Conservation (phyloP, 331 rosid genomes). For the Pyracantha coccinea region DNA sequence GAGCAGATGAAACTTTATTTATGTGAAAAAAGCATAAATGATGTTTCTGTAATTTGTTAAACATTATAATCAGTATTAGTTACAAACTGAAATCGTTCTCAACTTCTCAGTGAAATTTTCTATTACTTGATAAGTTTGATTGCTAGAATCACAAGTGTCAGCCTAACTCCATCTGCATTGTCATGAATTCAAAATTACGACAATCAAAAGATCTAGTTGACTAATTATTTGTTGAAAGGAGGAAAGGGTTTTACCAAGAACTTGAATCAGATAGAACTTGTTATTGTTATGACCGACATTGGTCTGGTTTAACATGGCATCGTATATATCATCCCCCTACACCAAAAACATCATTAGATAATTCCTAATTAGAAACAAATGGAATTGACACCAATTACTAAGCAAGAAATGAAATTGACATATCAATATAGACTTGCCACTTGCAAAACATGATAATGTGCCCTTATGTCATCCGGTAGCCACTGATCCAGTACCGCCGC, state of each 20-base stretch:
- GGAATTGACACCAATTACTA: neutral
- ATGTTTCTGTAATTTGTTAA: slow-evolving; percentile 46
- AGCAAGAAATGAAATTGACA: neutral
- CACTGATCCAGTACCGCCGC: slow-evolving; percentile 79
- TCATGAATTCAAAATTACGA: neutral
- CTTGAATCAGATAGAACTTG: slow-evolving; percentile 86
- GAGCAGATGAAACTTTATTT: neutral
- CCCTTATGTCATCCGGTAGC: slow-evolving; percentile 71
- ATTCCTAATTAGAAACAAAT: slow-evolving; percentile 10
- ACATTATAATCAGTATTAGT: neutral
- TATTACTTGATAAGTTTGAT: neutral
- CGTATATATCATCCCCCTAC: slow-evolving; percentile 75
- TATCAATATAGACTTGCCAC: slow-evolving; percentile 32
- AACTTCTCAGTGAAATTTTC: neutral
- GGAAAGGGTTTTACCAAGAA: slow-evolving; percentile 43
- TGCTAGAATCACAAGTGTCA: neutral
- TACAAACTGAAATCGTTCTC: neutral
- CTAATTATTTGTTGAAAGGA: neutral
- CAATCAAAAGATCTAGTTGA: neutral
- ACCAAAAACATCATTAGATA: neutral
- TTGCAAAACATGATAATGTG: slow-evolving; percentile 72
- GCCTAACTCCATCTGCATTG: neutral
- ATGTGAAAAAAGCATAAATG: neutral
- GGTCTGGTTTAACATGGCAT: slow-evolving; percentile 93
- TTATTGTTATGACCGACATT: slow-evolving; percentile 76